A percentile compares a stretch with the other conserved stretches of the same genome.
phyloP scores from a whole-genome alignment of 805 yeast genomes.

The Kuraishia ogatae region DNA sequence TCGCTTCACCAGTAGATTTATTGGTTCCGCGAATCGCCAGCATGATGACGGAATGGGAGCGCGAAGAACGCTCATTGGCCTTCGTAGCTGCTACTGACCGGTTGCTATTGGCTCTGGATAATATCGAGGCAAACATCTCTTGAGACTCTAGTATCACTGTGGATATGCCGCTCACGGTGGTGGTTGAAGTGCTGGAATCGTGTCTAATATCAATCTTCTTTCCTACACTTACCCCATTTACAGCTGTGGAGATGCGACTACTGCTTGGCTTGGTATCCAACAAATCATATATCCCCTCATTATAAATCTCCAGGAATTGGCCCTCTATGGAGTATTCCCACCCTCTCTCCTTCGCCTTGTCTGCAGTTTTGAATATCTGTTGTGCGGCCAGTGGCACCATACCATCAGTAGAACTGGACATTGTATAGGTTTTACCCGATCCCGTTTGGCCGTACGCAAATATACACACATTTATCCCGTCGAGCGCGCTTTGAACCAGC shows the following conservation, averaged over 20 bases:
- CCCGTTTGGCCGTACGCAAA: constrained; percentile 98
- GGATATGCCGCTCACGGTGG: constrained; percentile 54
- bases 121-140: constrained; percentile 37
- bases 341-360: constrained; percentile 38
- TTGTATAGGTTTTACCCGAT: constrained; percentile 89
- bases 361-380: constrained; percentile 56
- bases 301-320: constrained; percentile 84
- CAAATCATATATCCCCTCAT: constrained; percentile 71
- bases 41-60: constrained; percentile 83
- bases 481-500: constrained; percentile 74
- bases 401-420: constrained; percentile 68
- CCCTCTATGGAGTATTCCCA: constrained; percentile 61
- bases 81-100: constrained; percentile 78
- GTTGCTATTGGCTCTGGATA: constrained; percentile 47
- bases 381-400: constrained; percentile 70
- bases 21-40: constrained; percentile 52
- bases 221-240: constrained; percentile 13
- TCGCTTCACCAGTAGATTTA: constrained; percentile 32
- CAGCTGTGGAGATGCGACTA: not conserved
- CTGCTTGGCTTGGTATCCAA: constrained; percentile 25
- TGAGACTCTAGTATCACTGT: constrained; percentile 34
- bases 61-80: constrained; percentile 76
- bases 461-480: constrained; percentile 87
- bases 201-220: constrained; percentile 65
- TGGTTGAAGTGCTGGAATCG: constrained; percentile 41